Evolutionary conservation across 75 land plant genomes (phyloP).

Genomic region (Chamaecyparis obtusa): DNA sequence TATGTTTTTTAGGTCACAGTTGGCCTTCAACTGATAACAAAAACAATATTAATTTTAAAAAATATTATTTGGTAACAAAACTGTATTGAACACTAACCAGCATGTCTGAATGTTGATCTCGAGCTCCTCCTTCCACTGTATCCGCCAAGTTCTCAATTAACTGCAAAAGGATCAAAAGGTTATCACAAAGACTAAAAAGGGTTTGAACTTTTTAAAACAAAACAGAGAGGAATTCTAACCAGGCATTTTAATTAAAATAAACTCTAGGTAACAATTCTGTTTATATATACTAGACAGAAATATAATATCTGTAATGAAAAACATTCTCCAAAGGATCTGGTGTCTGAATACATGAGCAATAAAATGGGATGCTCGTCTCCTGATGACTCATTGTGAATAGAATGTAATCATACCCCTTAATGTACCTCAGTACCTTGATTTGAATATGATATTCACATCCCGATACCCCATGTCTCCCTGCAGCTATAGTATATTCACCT

Average conservation of each 20-base stretch:
- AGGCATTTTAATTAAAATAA: neutral
- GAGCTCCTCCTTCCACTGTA: constrained; percentile 22
- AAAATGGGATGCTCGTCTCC: too few relatives aligned
- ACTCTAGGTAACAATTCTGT: neutral
- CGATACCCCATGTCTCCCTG: too few relatives aligned
- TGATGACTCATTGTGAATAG: neutral
- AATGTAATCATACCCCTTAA: neutral
- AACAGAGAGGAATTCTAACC: neutral
- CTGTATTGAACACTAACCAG: constrained; percentile 7
- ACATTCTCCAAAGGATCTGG: too few relatives aligned
- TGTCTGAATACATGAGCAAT: too few relatives aligned
- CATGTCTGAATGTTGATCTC: constrained; percentile 19
- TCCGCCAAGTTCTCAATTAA: constrained; percentile 19
- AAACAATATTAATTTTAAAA: neutral
- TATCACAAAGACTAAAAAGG: neutral
- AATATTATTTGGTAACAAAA: neutral
- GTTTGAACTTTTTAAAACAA: neutral
- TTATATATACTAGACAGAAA: neutral
- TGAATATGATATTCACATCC: neutral
- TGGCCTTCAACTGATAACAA: neutral
- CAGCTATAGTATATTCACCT: too few relatives aligned
- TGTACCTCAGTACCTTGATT: neutral
- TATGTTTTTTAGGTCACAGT: neutral
- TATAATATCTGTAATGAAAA: neutral
- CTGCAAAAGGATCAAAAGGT: constrained; percentile 6